Evolutionary conservation across 78 protist species (phyloP), one percentile per base, ranked within the genome.

Genomic region (Chrysochromulina parva): DNA sequence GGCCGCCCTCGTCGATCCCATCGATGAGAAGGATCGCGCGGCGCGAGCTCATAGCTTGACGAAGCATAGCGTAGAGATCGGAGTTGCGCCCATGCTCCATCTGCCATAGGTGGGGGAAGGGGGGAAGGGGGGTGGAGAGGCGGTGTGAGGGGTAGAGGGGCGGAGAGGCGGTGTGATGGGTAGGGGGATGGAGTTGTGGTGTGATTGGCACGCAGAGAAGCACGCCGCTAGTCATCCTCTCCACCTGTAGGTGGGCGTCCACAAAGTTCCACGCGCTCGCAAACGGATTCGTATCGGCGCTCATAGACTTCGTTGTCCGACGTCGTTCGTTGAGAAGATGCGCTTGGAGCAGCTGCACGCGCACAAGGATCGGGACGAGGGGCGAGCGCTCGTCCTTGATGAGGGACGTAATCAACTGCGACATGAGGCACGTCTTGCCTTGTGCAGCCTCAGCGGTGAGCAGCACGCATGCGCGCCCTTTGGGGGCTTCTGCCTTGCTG

Each of bases 1-100:
- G 11, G 82, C 82, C 82, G 53, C 82, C 50, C 55, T 74, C 82
- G 55, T 74, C 82, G 82, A 74, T 11, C 20, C 82, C 82, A n/a
- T 74, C 82, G 13, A 74, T 3, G 19, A 74, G 53, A 58, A 74
- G 53, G 26, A 74, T 4, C 28, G 82, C 82, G 55, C 82, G 82
- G 11, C 82, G 82, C 57, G 58, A 1, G 57, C 6, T 48, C 55
- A 74, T 48, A 3, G 82, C 82, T n/a, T 74, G 82, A 19, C 57
- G 54, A 19, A 74, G 55, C 57, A 74, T 10, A 3, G 24, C 13
- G n/a, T 48, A 28, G 7, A 38, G 24, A 24, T 11, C 22, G 24
- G 57, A 17, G 20, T 48, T 11, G 26, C 48, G 7, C 28, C 55
- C 62, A 13, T 58, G 62, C 62, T 14, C n/a, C 14, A 74, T 4